Evolutionary conservation across 2,329 filamentous ascomycete genomes (phyloP), one percentile per base, ranked within the genome.

Genomic region (Rachicladosporium sp.): DNA sequence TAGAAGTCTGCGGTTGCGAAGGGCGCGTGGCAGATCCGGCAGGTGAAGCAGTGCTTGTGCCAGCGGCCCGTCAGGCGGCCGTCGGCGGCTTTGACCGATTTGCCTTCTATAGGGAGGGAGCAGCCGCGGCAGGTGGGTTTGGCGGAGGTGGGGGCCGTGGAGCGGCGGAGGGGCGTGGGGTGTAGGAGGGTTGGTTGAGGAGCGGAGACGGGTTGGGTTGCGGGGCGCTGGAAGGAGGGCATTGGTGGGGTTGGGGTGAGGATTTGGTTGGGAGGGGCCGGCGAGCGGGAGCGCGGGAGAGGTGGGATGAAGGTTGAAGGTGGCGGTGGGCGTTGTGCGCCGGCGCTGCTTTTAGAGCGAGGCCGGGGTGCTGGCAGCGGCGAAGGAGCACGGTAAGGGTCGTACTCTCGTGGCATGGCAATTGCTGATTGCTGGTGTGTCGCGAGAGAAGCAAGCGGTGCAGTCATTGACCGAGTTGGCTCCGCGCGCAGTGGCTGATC

Each of bases 1-100:
- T 98, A 98, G 53, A 96, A 96, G 43, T 91, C 87, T 1, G 85
- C 75, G 0, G 87, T 93, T 12, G 78, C 69, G 56, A 96, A 98
- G 1, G 87, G 80, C 39, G 78, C 72, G 8, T 70, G 68, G 65
- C 91, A 98, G 1, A 82, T 87, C 4, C 77, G 75, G 69, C 91
- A 98, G 8, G 89, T 83, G 57, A 98, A 96, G 60, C 89, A 98
- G 4, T 81, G 74, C 60, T 93, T 93, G 69, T 98, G 91, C 60
- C 94, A 98, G 46, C 87, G 80, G 7, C 91, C 91, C 0, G 85
- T 93, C 15, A 98, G 69, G 15, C 88, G 80, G 10, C 91, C 91
- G 52, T 95, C 91, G 1, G 87, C 87, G 10, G 87, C 93, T 29
- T 89, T 93, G 42, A 98, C 79, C 1, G 87, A 94, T 64, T 95